phyloP scores from a whole-genome alignment of 257 asterid genomes.

The Forsythia suspensa region DNA sequence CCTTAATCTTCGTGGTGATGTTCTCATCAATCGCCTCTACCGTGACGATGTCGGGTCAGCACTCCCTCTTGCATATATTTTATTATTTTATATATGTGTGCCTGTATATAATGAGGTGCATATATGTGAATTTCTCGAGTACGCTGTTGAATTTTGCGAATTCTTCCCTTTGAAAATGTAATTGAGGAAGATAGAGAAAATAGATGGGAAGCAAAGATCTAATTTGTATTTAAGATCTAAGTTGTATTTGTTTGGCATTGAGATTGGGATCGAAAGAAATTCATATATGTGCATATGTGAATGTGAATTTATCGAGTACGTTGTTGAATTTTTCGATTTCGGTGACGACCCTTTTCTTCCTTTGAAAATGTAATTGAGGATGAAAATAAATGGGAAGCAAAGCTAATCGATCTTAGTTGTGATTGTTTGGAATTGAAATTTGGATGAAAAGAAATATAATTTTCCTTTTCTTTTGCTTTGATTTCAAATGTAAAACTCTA shows the following conservation, averaged over 20 bases:
- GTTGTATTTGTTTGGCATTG: too few relatives aligned
- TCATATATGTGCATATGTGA: background rate
- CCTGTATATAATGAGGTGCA: too few relatives aligned
- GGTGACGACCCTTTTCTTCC: background rate
- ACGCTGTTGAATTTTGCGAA: too few relatives aligned
- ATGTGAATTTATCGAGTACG: too few relatives aligned
- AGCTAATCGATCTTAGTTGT: background rate
- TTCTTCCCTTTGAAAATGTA: too few relatives aligned
- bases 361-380: background rate
- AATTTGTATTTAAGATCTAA: too few relatives aligned
- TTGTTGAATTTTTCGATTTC: too few relatives aligned
- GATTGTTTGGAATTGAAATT: background rate
- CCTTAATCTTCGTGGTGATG: constrained; percentile 97
- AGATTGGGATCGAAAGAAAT: too few relatives aligned
- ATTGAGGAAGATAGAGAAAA: too few relatives aligned
- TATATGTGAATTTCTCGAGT: too few relatives aligned
- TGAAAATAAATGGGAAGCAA: background rate
- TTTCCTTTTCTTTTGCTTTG: background rate
- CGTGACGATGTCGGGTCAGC: constrained; percentile 97
- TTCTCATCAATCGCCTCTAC: constrained; percentile 96
- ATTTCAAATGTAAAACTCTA: background rate
- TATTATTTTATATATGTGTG: background rate
- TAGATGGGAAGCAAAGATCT: too few relatives aligned
- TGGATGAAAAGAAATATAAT: background rate
- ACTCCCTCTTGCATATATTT: background rate